Conservation (phyloP, 2,329 filamentous ascomycete genomes). For the Aspergillus quadrilineatus region DNA sequence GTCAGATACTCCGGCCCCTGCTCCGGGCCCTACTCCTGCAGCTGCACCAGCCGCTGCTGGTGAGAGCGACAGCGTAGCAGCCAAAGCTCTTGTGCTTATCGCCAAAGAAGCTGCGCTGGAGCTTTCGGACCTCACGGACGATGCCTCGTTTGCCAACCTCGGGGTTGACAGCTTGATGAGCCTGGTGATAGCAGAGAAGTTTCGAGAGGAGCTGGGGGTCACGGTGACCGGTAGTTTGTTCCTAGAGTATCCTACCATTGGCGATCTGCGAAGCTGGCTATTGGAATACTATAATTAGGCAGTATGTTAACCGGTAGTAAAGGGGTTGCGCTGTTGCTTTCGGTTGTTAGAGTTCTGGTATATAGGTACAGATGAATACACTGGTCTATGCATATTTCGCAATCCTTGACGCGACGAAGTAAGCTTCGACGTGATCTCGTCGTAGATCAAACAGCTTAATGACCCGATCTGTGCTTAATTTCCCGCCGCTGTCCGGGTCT, state of each 20-base stretch:
- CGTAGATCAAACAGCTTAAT: neutral
- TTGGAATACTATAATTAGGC: constrained; percentile 17
- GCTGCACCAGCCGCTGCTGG: too few species aligned
- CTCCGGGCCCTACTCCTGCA: too few species aligned
- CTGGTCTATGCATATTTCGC: neutral
- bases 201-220: constrained; percentile 31
- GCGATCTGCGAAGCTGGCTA: constrained; percentile 20
- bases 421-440: neutral
- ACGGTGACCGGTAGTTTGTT: constrained; percentile 27
- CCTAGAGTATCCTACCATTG: constrained; percentile 24
- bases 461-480: neutral
- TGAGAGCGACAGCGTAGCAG: neutral
- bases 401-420: neutral
- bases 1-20: too few species aligned
- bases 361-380: neutral
- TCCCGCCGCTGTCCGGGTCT: neutral
- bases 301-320: neutral
- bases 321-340: neutral
- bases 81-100: constrained; percentile 26
- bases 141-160: constrained; percentile 28
- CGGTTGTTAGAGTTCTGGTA: neutral
- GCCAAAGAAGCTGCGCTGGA: constrained; percentile 30
- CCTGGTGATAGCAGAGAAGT: constrained; percentile 36
- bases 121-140: constrained; percentile 24
- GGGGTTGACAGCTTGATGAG: constrained; percentile 40